Percentiles rank a stretch among this genome's conserved stretches.
Evolutionary conservation across 202 grass and related monocot species (phyloP).

Genomic region (Schoenoplectus tabernaemontani): DNA sequence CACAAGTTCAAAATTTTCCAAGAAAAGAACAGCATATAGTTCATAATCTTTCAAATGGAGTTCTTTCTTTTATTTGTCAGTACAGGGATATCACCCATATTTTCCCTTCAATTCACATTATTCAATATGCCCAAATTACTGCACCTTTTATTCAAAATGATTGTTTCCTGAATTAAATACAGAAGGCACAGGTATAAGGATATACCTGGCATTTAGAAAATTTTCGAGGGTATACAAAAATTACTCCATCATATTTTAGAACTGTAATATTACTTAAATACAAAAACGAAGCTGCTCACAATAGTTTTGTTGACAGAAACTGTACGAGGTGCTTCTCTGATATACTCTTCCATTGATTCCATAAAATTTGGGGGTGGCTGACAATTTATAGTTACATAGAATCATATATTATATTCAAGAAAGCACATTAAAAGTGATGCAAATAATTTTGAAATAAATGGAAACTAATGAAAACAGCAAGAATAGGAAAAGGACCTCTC

Average conservation of each 20-base stretch:
- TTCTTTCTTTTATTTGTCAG: not conserved
- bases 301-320: constrained; percentile 40
- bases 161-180: not conserved
- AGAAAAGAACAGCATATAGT: not conserved
- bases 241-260: not conserved
- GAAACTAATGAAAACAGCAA: not conserved
- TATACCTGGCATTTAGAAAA: too few relatives aligned
- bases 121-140: not conserved
- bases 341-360: constrained; percentile 91
- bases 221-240: not conserved
- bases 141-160: not conserved
- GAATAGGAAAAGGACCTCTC: constrained; percentile 46
- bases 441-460: constrained; percentile 3
- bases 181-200: not conserved
- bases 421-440: not conserved
- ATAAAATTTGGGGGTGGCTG: constrained; percentile 72
- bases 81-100: not conserved
- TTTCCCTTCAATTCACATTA: not conserved
- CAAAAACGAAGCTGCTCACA: constrained; percentile 30
- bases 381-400: constrained; percentile 6
- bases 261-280: not conserved
- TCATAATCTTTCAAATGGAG: not conserved
- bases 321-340: constrained; percentile 66
- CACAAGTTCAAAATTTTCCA: not conserved
- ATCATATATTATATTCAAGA: not conserved